phyloP scores from a whole-genome alignment of 768 basidiomycete species.

The Lactifluus pinguis region DNA sequence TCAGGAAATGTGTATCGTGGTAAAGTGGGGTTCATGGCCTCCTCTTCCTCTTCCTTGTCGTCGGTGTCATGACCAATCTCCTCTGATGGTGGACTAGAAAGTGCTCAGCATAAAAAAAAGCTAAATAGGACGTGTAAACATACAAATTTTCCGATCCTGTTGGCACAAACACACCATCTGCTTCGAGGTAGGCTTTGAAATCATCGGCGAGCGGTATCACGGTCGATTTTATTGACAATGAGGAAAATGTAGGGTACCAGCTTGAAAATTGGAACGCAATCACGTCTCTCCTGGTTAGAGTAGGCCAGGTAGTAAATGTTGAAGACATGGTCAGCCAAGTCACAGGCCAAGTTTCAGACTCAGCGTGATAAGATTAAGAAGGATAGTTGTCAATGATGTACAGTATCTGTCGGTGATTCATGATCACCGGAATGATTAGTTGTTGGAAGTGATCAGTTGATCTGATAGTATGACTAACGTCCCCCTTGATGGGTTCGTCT shows the following conservation, averaged over 20 bases:
- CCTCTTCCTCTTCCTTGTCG: constrained; percentile 36
- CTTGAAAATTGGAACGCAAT: constrained; percentile 74
- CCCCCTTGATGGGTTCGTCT: no score
- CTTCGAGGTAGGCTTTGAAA: constrained; percentile 65
- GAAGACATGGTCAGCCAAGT: neutral
- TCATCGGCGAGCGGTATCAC: constrained; percentile 57
- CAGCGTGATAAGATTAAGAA: no score
- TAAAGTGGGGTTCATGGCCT: constrained; percentile 21
- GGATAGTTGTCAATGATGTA: no score
- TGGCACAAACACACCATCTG: constrained; percentile 81
- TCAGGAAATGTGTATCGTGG: constrained; percentile 64
- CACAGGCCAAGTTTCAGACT: no score
- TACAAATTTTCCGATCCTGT: constrained; percentile 73
- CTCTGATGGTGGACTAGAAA: constrained; percentile 35
- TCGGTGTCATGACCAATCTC: constrained; percentile 33
- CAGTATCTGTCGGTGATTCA: no score
- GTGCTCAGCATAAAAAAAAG: neutral
- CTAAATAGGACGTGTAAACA: constrained; percentile 24
- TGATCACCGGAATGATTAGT: no score
- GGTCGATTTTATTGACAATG: constrained; percentile 60
- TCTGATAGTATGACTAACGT: no score
- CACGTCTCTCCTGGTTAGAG: constrained; percentile 41
- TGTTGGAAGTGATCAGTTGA: no score
- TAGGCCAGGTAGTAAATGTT: constrained; percentile 41
- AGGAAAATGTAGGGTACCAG: constrained; percentile 71